Conservation (phyloP, 345 rosid genomes). For the Dipteronia dyeriana region DNA sequence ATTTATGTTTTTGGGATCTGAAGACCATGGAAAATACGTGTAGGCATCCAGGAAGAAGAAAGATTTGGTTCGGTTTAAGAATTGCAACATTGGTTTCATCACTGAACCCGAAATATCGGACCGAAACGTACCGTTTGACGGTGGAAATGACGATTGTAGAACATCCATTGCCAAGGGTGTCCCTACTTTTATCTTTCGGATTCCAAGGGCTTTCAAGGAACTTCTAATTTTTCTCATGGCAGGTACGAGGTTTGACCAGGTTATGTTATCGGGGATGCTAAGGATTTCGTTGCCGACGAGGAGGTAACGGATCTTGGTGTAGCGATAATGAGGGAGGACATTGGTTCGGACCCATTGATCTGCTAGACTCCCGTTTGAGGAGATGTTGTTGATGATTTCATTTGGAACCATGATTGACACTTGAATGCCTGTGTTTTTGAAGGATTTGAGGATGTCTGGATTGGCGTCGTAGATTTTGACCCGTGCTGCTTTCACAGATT, state of each 20-base stretch:
- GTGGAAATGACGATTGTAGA: conserved; percentile 71
- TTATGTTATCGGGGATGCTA: conserved; percentile 36
- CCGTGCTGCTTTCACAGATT: conserved; percentile 50
- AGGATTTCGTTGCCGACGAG: conserved; percentile 89
- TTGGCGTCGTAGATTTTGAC: conserved; percentile 81
- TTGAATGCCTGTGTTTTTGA: conserved; percentile 51
- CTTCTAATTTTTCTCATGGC: conserved; percentile 77
- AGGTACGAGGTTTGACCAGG: conserved; percentile 65
- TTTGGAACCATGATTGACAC: conserved; percentile 76
- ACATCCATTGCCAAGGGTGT: conserved; percentile 76
- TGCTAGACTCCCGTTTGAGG: conserved; percentile 43
- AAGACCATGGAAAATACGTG: conserved; percentile 79
- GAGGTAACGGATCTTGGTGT: conserved; percentile 78
- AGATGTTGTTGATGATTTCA: conserved; percentile 49
- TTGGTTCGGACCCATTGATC: conserved; percentile 66
- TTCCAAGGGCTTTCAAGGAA: conserved; percentile 42
- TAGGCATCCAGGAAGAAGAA: conserved; percentile 81
- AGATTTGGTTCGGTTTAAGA: conserved; percentile 85
- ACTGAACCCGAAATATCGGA: conserved; percentile 56
- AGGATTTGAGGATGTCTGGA: conserved; percentile 59
- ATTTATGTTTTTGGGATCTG: conserved; percentile 50
- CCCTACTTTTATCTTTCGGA: conserved; percentile 71
- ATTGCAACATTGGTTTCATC: conserved; percentile 75
- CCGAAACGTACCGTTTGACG: conserved; percentile 82
- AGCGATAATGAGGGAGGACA: conserved; percentile 54